Base-by-base conservation (phyloP, 2,329 filamentous ascomycete genomes). In the Hysterium pulicare region DNA sequence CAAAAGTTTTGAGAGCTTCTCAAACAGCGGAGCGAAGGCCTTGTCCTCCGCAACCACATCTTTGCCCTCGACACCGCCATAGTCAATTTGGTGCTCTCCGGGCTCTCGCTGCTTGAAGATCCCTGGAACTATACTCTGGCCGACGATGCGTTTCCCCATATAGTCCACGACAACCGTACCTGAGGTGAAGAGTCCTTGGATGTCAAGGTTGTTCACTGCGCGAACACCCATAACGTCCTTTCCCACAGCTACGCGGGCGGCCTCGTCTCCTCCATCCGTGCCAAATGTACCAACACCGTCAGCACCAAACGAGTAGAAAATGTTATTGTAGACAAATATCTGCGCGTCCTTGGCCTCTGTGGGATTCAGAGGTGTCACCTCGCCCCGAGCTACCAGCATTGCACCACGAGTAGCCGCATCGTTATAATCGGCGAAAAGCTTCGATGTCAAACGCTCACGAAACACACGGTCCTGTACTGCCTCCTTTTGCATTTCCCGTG, bases 321-420 rank as follows among this genome's bases (percentile, higher is more conserved):
- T 90, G 70, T 98, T 98, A 76, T 97, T 97, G 75, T 97, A 96
- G 19, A 98, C 91, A 60, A 95, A 98, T 52, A 98, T 98, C 67
- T 98, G 93, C 3, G 93, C 93, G 66, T 98, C 91, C 53, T 79
- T 82, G 50, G 78, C 83, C 71, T 98, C 93, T 0, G 91, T 97
- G 5, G 93, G 94, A 71, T 98, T 98, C 41, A 98, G 72, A 5
- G 93, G 89, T 16, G 90, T 84, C 50, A 98, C 86, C 67, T 98
- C 93, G 41, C 93, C 93, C 44, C 88, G 81, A 19, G 90, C 91
- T 41, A 98, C 91, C 53, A 97, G 75, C 34, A 96, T 87, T 23
- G 93, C 91, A 48, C 93, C 93, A 48, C 89, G 83, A 31, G 90
- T 87, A 42, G 94, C 93, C 35, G 93, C 91, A 63, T 98, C 93